Conservation (phyloP, 2,329 filamentous ascomycete genomes). For the Verticillium tricorpus region DNA sequence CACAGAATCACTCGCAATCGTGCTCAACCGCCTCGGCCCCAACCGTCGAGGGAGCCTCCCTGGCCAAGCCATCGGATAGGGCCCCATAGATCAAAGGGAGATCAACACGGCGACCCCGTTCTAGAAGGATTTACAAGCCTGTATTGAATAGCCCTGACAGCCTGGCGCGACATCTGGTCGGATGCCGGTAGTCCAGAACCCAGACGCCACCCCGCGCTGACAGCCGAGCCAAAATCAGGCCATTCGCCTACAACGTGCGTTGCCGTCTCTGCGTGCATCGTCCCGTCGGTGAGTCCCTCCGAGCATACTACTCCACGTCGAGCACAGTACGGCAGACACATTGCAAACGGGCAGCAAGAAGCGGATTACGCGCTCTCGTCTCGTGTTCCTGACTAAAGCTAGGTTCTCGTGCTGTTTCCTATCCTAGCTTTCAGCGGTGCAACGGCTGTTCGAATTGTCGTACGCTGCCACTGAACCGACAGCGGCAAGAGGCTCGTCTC, state of each 20-base stretch:
- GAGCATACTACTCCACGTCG: background rate
- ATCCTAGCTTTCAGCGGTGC: background rate
- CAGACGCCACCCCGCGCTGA: conserved; percentile 3
- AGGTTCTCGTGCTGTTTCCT: background rate
- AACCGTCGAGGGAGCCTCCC: background rate
- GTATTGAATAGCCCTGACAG: background rate
- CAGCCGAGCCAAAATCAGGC: background rate
- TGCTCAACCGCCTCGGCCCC: no score
- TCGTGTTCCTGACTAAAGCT: background rate
- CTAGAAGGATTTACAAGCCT: background rate
- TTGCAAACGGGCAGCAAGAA: background rate
- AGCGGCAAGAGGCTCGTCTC: background rate
- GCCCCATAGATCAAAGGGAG: background rate
- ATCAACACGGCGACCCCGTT: background rate
- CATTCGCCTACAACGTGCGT: background rate
- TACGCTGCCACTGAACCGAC: background rate
- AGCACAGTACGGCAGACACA: background rate
- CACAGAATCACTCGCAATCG: no score
- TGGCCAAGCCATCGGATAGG: background rate
- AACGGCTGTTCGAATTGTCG: background rate
- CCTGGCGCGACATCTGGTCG: background rate
- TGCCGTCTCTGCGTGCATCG: background rate
- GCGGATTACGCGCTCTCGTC: background rate
- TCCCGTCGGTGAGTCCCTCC: background rate
- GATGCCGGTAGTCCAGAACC: background rate